These are phyloP conservation scores for Rhodotorula sp. DNA, from an alignment of 1,284 basidiomycete genomes.

Conservation along the genomic window DNA sequence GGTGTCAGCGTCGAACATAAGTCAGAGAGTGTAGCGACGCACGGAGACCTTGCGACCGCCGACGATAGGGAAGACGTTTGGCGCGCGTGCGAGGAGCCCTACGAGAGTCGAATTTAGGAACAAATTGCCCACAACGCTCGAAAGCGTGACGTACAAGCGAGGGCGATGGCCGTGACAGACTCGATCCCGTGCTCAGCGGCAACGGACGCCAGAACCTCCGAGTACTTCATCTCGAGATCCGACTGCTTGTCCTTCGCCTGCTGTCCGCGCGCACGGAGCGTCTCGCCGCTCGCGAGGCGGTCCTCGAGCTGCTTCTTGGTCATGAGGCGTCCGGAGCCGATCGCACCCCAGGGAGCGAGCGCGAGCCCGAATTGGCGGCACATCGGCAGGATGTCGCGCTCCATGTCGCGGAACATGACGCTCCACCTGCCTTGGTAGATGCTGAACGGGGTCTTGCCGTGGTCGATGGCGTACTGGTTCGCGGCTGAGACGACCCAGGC, in stretches of 20 bases:
- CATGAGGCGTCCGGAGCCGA: slow-evolving; percentile 55
- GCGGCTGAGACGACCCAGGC: slow-evolving; percentile 58
- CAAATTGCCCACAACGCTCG: slow-evolving; percentile 52
- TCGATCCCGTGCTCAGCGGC: slow-evolving; percentile 45
- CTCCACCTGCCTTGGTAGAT: slow-evolving; percentile 60
- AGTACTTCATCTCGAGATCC: slow-evolving; percentile 37
- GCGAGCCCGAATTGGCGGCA: slow-evolving; percentile 53
- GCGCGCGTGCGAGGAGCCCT: slow-evolving; percentile 39
- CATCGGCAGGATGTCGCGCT: slow-evolving; percentile 65
- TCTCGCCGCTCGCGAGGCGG: slow-evolving; percentile 53
- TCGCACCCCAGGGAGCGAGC: slow-evolving; percentile 55
- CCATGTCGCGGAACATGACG: slow-evolving; percentile 55
- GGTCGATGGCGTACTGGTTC: slow-evolving; percentile 57
- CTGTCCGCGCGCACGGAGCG: slow-evolving; percentile 37
- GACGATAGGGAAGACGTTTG: slow-evolving; percentile 57
- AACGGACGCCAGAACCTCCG: slow-evolving; percentile 22
- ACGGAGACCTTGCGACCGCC: slow-evolving; percentile 56
- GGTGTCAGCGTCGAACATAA: too few species aligned
- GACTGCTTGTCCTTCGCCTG: slow-evolving; percentile 46
- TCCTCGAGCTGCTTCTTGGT: slow-evolving; percentile 47
- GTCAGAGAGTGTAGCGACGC: too few species aligned
- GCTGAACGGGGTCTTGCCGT: slow-evolving; percentile 57
- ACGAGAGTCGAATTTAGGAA: slow-evolving; percentile 40
- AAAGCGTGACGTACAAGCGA: background rate
- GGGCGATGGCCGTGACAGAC: slow-evolving; percentile 12